Conservation (phyloP, 495 filamentous ascomycete species). For the Penicillium steckii region DNA sequence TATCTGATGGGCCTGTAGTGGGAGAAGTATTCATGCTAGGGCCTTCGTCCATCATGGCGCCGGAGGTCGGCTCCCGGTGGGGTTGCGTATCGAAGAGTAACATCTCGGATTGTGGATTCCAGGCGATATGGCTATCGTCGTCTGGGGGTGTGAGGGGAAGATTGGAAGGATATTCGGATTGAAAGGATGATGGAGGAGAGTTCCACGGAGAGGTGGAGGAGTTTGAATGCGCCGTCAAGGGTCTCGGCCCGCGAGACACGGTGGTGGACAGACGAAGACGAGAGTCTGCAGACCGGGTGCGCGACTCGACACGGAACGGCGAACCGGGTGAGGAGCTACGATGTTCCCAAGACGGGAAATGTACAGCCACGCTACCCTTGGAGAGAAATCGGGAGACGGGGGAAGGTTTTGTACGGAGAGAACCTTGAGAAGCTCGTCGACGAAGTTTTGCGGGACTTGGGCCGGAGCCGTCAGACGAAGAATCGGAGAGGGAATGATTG, state of each 20-base stretch:
- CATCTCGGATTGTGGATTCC: constrained; percentile 38
- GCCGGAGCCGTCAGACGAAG: constrained; percentile 10
- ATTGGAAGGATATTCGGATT: constrained; percentile 35
- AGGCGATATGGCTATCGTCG: constrained; percentile 41
- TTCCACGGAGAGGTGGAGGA: constrained; percentile 27
- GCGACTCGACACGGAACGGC: constrained; percentile 27
- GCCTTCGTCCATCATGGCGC: constrained; percentile 38
- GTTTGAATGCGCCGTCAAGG: constrained; percentile 26
- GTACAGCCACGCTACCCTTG: constrained; percentile 36
- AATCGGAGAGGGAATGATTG: constrained; percentile 15
- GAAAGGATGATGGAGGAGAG: constrained; percentile 20
- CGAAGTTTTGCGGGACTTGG: constrained; percentile 31
- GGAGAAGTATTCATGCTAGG: constrained; percentile 33
- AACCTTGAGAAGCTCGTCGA: constrained; percentile 44
- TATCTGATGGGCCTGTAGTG: constrained; percentile 26
- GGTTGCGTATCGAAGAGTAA: constrained; percentile 33
- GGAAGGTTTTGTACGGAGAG: constrained; percentile 37
- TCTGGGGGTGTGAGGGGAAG: constrained; percentile 45
- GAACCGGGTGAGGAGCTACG: constrained; percentile 30
- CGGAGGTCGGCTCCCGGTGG: constrained; percentile 28
- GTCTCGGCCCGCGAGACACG: constrained; percentile 36
- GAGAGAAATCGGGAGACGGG: constrained; percentile 41
- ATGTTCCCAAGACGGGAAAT: constrained; percentile 43
- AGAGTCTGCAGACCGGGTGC: constrained; percentile 36
- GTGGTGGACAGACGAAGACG: constrained; percentile 36